Percentiles rank a stretch among this genome's conserved stretches.
Conservation (phyloP, 2,329 filamentous ascomycete species). For the Aquanectria penicillioides region DNA sequence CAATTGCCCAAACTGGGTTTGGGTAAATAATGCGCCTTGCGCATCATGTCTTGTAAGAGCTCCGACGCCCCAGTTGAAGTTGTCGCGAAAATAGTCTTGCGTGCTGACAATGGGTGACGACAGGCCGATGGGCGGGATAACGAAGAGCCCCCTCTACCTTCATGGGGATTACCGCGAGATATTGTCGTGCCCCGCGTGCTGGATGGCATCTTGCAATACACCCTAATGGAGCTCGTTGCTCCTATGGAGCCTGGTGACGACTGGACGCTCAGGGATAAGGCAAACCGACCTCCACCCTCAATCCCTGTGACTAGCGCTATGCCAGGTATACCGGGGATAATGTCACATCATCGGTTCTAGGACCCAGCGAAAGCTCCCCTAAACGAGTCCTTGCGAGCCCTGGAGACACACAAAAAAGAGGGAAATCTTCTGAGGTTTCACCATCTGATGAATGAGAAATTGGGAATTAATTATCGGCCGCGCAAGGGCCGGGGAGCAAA, state of each 20-base stretch:
- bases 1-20: slow-evolving; percentile 65
- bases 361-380: slow-evolving; percentile 23
- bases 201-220: slow-evolving; percentile 59
- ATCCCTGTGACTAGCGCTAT: slow-evolving; percentile 44
- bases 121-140: slow-evolving; percentile 62
- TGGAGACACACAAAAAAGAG: slow-evolving; percentile 23
- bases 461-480: slow-evolving; percentile 34
- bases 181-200: slow-evolving; percentile 57
- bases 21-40: slow-evolving; percentile 61
- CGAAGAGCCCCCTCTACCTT: slow-evolving; percentile 44
- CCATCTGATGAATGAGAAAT: slow-evolving; percentile 27
- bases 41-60: slow-evolving; percentile 61
- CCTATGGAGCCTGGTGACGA: slow-evolving; percentile 49
- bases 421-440: slow-evolving; percentile 16
- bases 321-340: slow-evolving; percentile 39
- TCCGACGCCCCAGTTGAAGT: background rate
- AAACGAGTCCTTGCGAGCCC: slow-evolving; percentile 22
- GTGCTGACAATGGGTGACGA: slow-evolving; percentile 27
- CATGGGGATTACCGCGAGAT: slow-evolving; percentile 49
- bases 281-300: slow-evolving; percentile 38
- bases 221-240: slow-evolving; percentile 57
- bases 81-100: background rate
- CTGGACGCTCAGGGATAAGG: slow-evolving; percentile 51
- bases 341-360: slow-evolving; percentile 39
- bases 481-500: slow-evolving; percentile 20